Base-by-base conservation (phyloP, 1,139 yeast species). In the Protomyces arabidopsidicola region DNA sequence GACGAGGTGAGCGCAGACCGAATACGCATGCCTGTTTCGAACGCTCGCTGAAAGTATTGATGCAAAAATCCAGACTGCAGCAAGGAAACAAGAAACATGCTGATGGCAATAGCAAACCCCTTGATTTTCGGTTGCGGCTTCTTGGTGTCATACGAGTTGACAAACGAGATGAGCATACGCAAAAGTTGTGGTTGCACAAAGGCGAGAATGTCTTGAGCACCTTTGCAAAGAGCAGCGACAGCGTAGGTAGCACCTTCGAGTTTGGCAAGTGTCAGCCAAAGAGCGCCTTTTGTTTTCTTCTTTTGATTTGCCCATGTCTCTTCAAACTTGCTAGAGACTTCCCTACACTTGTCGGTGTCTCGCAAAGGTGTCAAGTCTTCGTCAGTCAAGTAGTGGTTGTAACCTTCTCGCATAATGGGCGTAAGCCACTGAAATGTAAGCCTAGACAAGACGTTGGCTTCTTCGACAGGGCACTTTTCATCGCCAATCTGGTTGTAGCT, bases 361-460 rank as follows among this genome's bases (percentile, higher is more conserved):
- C 98, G 97, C 66, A 93, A 79, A 20, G 84, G 81, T 16, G 97
- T 97, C 69, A 93, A 80, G 74, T 93, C 98, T 1, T 78, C 77
- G 71, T 88, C 93, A 10, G 86, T 82, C 69, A 93, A 79, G 73
- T 76, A 93, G 65, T 86, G 85, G 35, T 79, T 75, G 72, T 88
- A 89, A 27, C 99, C 99, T 66, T 81, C 82, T 71, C 80, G 85
- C 97, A 93, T 93, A 71, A 93, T 78, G 3, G 86, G 88, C 1
- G 91, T 84, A 93, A 93, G 87, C 98, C 98, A 93, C 53, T 85
- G 79, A 74, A 93, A 93, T 0, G 96, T 85, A 65, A 93, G 77
- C 67, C 83, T 81, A n/a, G 95, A 84, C 71, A 91, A 90, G 20
- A 91, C 78, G 72, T 91, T 88, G 10, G 99, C 96, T 42, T 77